phyloP scores from a whole-genome alignment of 495 filamentous ascomycete genomes.

The Pseudevernia furfuracea region DNA sequence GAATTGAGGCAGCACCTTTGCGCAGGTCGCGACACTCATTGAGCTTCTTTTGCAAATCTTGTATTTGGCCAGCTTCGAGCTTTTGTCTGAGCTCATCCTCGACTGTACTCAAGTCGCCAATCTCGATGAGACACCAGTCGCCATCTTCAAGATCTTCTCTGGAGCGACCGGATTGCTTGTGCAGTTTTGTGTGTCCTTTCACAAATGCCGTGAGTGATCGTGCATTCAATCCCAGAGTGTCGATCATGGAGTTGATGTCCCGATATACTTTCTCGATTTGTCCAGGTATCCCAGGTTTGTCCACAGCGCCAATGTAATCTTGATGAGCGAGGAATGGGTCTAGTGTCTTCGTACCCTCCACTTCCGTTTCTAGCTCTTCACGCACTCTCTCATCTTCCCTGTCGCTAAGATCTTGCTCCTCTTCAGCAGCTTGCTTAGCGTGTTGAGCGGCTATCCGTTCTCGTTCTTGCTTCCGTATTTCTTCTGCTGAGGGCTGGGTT shows the following conservation, averaged over 20 bases:
- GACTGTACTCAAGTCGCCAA: constrained; percentile 52
- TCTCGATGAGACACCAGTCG: constrained; percentile 64
- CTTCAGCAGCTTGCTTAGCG: constrained; percentile 27
- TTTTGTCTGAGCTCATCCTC: constrained; percentile 46
- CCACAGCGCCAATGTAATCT: constrained; percentile 55
- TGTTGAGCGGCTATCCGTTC: constrained; percentile 32
- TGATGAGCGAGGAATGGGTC: constrained; percentile 61
- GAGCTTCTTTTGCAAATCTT: constrained; percentile 55
- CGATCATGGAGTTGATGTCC: constrained; percentile 94
- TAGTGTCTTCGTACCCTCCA: constrained; percentile 46
- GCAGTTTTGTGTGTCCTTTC: constrained; percentile 49
- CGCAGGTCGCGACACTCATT: constrained; percentile 52
- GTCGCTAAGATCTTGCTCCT: constrained; percentile 42
- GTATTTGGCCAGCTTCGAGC: constrained; percentile 57
- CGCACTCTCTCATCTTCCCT: constrained; percentile 57
- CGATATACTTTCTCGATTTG: constrained; percentile 82
- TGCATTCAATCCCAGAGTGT: constrained; percentile 81
- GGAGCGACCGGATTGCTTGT: constrained; percentile 41
- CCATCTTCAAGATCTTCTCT: constrained; percentile 57
- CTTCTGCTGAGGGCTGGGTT: constrained; percentile 31
- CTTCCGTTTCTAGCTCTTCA: constrained; percentile 45
- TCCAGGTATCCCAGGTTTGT: constrained; percentile 57
- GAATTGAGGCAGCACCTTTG: constrained; percentile 58
- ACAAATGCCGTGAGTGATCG: constrained; percentile 67
- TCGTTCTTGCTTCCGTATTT: constrained; percentile 31